Base-by-base conservation (phyloP, 805 yeast genomes). In the Wickerhamiella allomyrinae region DNA sequence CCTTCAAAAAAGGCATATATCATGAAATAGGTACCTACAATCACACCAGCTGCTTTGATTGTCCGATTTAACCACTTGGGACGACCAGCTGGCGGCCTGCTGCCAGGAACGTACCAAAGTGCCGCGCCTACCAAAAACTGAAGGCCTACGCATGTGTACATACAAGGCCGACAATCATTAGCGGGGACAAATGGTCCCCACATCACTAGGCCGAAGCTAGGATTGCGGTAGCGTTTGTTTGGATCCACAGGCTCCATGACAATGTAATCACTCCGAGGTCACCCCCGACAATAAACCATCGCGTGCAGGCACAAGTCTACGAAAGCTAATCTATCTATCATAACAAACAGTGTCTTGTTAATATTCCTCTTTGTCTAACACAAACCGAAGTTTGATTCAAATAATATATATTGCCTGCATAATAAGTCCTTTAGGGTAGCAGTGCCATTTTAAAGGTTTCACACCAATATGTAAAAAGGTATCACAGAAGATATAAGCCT, bases 111-210 rank as follows among this genome's bases (percentile, higher is more conserved):
- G n/a, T 24, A 34, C 44, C 49, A 52, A 55, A 61, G 51, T 17
- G 51, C 23, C 15, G 67, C 37, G 3, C 81, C 82, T n/a, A 69
- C 41, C 1, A 64, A 58, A 19, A 75, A 56, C 53, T 79, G 87
- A 2, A 71, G 44, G 0, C 72, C 73, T 2, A 76, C 65, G 39
- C 77, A 55, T 0, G 71, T 51, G 51, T 69, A 70, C 1, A 79
- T 54, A 1, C 80, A 82, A 2, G 65, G 57, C 24, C 61, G 55
- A 54, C 77, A 74, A 48, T 79, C 87, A 7, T 79, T 69, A 1
- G 86, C 81, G 2, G 89, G 89, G 1, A 76, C 78, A 19, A 79
- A 55, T 0, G 85, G 85, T 1, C 86, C 82, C 77, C 83, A 76
- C 25, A 76, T 50, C 47, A 63, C 61, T 41, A 78, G 62, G 0